Conservation (phyloP, 2,329 filamentous ascomycete genomes). For the Cercospora zeina region DNA sequence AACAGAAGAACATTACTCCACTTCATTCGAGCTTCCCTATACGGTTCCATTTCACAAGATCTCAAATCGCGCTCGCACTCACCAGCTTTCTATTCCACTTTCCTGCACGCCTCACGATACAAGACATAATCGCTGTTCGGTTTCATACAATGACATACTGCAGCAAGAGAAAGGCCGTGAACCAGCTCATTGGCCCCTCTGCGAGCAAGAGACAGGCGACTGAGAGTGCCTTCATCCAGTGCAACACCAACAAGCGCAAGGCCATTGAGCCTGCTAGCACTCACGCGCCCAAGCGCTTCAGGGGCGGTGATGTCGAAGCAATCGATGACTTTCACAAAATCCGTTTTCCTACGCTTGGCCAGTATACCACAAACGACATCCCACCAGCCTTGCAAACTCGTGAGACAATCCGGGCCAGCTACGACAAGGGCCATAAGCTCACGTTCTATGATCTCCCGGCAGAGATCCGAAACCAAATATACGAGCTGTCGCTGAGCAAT, state of each 20-base stretch:
- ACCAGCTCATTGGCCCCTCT: not conserved
- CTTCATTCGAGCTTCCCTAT: not conserved
- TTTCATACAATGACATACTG: not conserved
- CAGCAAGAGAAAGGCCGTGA: not conserved
- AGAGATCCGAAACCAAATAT: slow-evolving; percentile 26
- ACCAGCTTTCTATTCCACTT: not conserved
- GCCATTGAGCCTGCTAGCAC: not conserved
- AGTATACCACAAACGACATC: not conserved
- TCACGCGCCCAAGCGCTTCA: not conserved
- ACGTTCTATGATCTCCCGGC: slow-evolving; percentile 16
- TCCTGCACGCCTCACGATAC: not conserved
- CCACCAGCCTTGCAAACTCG: not conserved
- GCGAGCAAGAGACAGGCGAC: not conserved
- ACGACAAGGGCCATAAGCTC: not conserved
- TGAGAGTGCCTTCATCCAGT: not conserved
- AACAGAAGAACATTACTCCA: not conserved
- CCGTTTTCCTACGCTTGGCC: not conserved
- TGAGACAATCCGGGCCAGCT: not conserved
- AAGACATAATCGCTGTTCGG: not conserved
- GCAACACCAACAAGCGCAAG: not conserved
- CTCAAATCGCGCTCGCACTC: not conserved
- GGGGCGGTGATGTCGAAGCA: not conserved
- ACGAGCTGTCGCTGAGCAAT: not conserved
- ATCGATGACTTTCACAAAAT: not conserved
- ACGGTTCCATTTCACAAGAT: not conserved